Evolutionary conservation across 1,139 yeast genomes (phyloP).

Genomic region (Blastobotrys petasosporus): DNA sequence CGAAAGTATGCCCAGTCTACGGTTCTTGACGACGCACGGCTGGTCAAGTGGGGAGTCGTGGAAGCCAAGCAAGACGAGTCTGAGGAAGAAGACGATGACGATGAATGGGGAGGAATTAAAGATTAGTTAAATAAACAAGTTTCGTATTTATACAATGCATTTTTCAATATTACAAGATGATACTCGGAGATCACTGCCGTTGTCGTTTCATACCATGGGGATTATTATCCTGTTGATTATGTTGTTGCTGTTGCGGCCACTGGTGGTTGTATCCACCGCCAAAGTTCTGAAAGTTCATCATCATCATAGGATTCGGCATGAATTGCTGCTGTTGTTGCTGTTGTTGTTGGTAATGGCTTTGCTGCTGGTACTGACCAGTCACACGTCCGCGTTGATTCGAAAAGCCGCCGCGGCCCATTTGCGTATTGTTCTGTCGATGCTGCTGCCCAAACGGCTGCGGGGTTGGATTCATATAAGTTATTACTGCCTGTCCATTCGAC

Average conservation of each 20-base stretch:
- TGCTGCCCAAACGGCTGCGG: constrained; percentile 7
- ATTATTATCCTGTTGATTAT: background rate
- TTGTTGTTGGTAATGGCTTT: constrained; percentile 1
- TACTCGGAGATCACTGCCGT: constrained; percentile 1
- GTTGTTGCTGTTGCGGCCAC: background rate
- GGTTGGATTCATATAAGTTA: constrained; percentile 1
- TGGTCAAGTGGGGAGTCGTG: constrained; percentile 60
- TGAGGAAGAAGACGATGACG: constrained; percentile 34
- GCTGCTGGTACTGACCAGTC: constrained; percentile 2
- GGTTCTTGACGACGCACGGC: constrained; percentile 57
- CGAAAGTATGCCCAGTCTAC: constrained; percentile 62
- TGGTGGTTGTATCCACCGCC: background rate
- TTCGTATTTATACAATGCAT: background rate
- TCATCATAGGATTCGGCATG: constrained; percentile 6
- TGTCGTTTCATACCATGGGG: constrained; percentile 11
- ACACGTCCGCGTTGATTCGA: background rate
- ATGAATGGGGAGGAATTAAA: constrained; percentile 15
- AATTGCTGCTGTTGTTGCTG: background rate
- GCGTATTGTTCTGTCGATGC: background rate
- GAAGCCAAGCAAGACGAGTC: constrained; percentile 34
- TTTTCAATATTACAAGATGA: background rate
- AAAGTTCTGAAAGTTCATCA: background rate
- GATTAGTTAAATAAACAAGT: background rate
- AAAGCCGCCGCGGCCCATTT: constrained; percentile 3
- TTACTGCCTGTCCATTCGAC: background rate